Percentiles rank a stretch among this genome's conserved stretches.
phyloP scores from a whole-genome alignment of 768 basidiomycete genomes.

The Leccinum disarticulatum region DNA sequence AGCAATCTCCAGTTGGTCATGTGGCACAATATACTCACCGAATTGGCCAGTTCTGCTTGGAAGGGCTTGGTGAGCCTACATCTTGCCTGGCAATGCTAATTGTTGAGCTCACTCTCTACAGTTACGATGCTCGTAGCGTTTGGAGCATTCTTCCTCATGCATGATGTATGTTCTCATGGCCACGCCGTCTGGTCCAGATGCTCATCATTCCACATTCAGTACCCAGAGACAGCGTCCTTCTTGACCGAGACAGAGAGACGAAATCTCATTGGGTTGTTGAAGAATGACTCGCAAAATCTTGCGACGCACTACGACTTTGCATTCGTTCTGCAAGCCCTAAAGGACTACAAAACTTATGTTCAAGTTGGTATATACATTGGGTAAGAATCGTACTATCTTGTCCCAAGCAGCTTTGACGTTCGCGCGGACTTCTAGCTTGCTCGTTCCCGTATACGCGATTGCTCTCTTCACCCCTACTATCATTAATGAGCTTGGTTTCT shows the following conservation, averaged over 20 bases:
- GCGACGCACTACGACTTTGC: slow-evolving; percentile 43
- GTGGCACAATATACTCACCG: slow-evolving; percentile 7
- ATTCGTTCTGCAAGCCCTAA: slow-evolving; percentile 48
- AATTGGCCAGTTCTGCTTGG: slow-evolving; percentile 30
- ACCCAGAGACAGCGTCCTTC: slow-evolving; percentile 57
- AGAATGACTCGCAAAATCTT: slow-evolving; percentile 43
- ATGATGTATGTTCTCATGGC: slow-evolving; percentile 41
- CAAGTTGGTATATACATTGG: slow-evolving; percentile 41
- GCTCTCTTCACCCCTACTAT: slow-evolving; percentile 54
- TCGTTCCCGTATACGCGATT: slow-evolving; percentile 49
- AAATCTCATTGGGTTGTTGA: slow-evolving; percentile 34
- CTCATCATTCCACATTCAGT: slow-evolving; percentile 30
- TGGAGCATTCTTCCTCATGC: slow-evolving; percentile 47
- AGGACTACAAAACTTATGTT: slow-evolving; percentile 42
- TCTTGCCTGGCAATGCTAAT: background rate
- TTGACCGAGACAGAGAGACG: slow-evolving; percentile 42
- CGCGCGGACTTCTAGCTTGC: slow-evolving; percentile 30
- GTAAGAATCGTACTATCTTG: slow-evolving; percentile 20
- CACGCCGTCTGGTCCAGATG: background rate
- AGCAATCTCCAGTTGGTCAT: slow-evolving; percentile 7
- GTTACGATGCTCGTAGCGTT: slow-evolving; percentile 23
- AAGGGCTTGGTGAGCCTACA: slow-evolving; percentile 24
- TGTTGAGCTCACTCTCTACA: slow-evolving; percentile 7
- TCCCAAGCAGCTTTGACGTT: background rate
- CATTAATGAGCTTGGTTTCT: slow-evolving; percentile 49